Percentiles rank a stretch among this genome's conserved stretches.
Evolutionary conservation across 2,329 filamentous ascomycete species (phyloP).

Genomic region (Chaetomiaceae sp.): DNA sequence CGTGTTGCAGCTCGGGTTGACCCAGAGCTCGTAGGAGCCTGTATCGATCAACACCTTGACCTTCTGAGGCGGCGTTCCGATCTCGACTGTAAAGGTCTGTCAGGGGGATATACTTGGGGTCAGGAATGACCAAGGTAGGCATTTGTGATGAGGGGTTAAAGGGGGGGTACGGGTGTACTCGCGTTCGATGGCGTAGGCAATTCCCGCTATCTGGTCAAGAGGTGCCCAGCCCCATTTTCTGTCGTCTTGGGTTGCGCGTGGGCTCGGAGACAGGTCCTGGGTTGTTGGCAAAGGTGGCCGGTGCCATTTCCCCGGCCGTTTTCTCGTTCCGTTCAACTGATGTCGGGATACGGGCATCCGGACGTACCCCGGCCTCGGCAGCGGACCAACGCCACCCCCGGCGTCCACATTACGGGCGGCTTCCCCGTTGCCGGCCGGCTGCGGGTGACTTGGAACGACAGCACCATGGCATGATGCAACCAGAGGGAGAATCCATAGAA

Average conservation of each 20-base stretch:
- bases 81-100: slow-evolving; percentile 29
- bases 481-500: slow-evolving; percentile 1
- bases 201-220: slow-evolving; percentile 27
- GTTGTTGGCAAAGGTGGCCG: slow-evolving; percentile 7
- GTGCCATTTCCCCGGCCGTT: slow-evolving; percentile 16
- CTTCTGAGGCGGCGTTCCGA: slow-evolving; percentile 35
- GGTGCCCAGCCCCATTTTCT: slow-evolving; percentile 24
- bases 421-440: neutral
- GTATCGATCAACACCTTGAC: slow-evolving; percentile 36
- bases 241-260: slow-evolving; percentile 1
- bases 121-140: neutral
- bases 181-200: slow-evolving; percentile 34
- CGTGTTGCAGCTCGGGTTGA: slow-evolving; percentile 33
- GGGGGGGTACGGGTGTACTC: too few species aligned
- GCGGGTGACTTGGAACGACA: neutral
- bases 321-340: slow-evolving; percentile 22
- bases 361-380: slow-evolving; percentile 19
- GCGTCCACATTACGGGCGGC: neutral
- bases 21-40: slow-evolving; percentile 36
- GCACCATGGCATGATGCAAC: slow-evolving; percentile 12
- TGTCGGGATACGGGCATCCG: slow-evolving; percentile 23
- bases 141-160: neutral
- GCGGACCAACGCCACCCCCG: neutral
- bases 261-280: slow-evolving; percentile 1
- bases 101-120: neutral